These are phyloP conservation scores for Voacanga thouarsii DNA, from an alignment of 257 asterid species.

Conservation along the genomic window DNA sequence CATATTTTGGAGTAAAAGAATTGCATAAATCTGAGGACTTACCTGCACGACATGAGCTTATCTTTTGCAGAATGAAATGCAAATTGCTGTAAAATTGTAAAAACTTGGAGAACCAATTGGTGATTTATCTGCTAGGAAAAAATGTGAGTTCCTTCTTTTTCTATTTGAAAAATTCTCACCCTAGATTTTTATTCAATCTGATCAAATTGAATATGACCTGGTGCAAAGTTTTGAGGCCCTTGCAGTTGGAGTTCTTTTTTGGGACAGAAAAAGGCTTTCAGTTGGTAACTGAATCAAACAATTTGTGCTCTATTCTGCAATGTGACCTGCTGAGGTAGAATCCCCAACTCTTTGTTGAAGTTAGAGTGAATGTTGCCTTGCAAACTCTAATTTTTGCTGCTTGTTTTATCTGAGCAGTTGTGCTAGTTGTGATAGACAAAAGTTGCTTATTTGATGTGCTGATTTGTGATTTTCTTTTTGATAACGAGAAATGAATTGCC, in stretches of 20 bases:
- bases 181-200: too few species aligned
- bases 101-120: constrained; percentile 80
- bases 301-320: constrained; percentile 71
- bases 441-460: not conserved
- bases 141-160: too few species aligned
- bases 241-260: too few species aligned
- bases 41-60: not conserved
- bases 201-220: too few species aligned
- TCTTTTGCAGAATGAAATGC: constrained; percentile 59
- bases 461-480: not conserved
- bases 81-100: constrained; percentile 55
- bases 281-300: constrained; percentile 60
- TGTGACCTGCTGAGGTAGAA: constrained; percentile 72
- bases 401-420: not conserved
- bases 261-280: constrained; percentile 69
- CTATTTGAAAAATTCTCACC: too few species aligned
- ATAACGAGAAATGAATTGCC: not conserved
- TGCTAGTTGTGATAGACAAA: not conserved
- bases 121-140: constrained; percentile 68
- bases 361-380: not conserved
- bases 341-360: not conserved
- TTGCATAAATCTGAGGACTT: not conserved
- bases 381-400: not conserved
- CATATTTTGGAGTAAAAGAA: too few species aligned
- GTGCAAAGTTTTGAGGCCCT: too few species aligned